A percentile compares a stretch with the other conserved stretches of the same genome.
Evolutionary conservation across 352 stramenopile genomes (phyloP).

Genomic region (Lagenidium giganteum): DNA sequence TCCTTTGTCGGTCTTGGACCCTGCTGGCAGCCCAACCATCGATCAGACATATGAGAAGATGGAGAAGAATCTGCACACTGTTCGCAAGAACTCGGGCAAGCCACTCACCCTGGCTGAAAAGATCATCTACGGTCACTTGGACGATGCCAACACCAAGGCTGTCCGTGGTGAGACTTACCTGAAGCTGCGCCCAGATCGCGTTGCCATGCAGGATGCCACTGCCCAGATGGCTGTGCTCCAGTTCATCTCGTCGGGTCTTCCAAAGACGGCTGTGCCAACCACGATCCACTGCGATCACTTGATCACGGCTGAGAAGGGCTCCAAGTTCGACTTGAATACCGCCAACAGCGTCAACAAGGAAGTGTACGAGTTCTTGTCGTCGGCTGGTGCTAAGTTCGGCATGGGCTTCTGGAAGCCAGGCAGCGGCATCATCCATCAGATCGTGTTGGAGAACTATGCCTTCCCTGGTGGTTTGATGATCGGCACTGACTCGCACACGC

Average conservation of each 20-base stretch:
- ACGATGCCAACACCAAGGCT: constrained; percentile 76
- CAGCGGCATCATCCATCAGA: constrained; percentile 93
- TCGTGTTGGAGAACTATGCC: constrained; percentile 94
- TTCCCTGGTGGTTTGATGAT: constrained; percentile 95
- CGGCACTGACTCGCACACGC: constrained; percentile 93
- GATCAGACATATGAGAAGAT: constrained; percentile 92
- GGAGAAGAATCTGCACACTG: constrained; percentile 84
- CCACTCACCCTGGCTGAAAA: constrained; percentile 92
- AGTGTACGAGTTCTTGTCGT: constrained; percentile 92
- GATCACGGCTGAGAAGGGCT: constrained; percentile 92
- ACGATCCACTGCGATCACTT: constrained; percentile 95
- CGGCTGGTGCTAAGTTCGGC: constrained; percentile 90
- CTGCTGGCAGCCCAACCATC: constrained; percentile 88
- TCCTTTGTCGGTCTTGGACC: constrained; percentile 87
- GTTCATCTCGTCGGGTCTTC: constrained; percentile 93
- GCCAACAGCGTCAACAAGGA: constrained; percentile 90
- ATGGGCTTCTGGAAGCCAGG: constrained; percentile 94
- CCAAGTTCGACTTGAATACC: constrained; percentile 77
- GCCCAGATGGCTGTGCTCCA: constrained; percentile 94
- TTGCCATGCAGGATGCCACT: constrained; percentile 93
- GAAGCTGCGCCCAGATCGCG: constrained; percentile 90
- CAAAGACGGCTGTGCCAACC: constrained; percentile 89
- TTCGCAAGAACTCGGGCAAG: constrained; percentile 88
- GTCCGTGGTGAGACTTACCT: constrained; percentile 90
- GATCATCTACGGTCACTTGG: constrained; percentile 94